phyloP scores from a whole-genome alignment of 306 rosid genomes.

The Nissolia schottii region DNA sequence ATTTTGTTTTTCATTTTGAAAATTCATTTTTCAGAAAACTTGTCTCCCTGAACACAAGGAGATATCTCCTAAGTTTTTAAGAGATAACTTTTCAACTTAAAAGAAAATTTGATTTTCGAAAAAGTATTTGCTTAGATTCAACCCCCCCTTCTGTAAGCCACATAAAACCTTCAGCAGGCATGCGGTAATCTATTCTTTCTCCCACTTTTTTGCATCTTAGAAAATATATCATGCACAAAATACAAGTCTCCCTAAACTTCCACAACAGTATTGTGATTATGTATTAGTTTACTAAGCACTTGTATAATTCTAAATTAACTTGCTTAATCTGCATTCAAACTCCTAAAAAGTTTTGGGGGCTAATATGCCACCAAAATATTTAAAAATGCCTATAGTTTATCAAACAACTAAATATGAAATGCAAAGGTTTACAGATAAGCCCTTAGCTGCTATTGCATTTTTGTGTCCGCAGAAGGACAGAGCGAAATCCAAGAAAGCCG shows the following conservation, averaged over 20 bases:
- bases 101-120: no score
- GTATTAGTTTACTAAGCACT: slow-evolving; percentile 16
- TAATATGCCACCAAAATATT: not conserved
- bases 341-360: not conserved
- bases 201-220: not conserved
- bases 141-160: no score
- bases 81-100: no score
- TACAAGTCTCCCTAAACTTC: not conserved
- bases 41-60: no score
- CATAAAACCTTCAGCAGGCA: no score
- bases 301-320: slow-evolving; percentile 4
- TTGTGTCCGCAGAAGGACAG: slow-evolving; percentile 13
- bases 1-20: no score
- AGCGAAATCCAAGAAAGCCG: slow-evolving; percentile 16
- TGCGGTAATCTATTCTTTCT: not conserved
- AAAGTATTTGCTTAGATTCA: no score
- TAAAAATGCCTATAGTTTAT: not conserved
- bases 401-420: slow-evolving; percentile 18
- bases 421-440: slow-evolving; percentile 16
- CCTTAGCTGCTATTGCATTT: slow-evolving; percentile 19
- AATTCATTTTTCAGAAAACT: no score
- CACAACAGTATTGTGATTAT: not conserved
- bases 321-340: slow-evolving; percentile 20
- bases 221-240: no score
- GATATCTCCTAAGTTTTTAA: no score